These are phyloP conservation scores for Litchi chinensis DNA, from an alignment of 345 rosid species.

Conservation along the genomic window DNA sequence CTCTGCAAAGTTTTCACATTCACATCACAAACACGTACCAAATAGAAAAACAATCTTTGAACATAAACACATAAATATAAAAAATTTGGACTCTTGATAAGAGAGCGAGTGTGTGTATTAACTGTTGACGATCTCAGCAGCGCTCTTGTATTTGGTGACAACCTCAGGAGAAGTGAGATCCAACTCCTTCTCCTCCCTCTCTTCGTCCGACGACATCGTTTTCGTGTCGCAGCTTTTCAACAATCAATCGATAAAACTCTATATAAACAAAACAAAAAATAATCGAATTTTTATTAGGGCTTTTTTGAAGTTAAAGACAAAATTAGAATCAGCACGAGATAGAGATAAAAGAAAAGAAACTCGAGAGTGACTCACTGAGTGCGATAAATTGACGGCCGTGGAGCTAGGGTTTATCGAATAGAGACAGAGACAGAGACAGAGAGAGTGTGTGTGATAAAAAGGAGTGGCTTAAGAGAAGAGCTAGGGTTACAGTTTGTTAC, in stretches of 20 bases:
- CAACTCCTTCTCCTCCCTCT: conserved; percentile 95
- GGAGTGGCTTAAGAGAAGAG: conserved; percentile 4
- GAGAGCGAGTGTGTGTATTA: conserved; percentile 16
- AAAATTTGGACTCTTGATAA: not conserved
- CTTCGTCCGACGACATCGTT: conserved; percentile 99
- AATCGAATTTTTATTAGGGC: not conserved
- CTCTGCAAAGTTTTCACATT: conserved; percentile 49
- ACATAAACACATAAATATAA: not conserved
- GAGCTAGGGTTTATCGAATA: conserved; percentile 12
- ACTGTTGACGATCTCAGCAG: conserved; percentile 97
- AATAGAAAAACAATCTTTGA: not conserved
- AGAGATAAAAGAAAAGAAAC: not conserved
- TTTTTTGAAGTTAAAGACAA: not conserved
- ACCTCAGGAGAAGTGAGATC: conserved; percentile 93
- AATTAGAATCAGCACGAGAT: not conserved
- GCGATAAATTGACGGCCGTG: not conserved
- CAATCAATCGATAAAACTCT: conserved; percentile 1
- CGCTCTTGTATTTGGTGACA: conserved; percentile 93
- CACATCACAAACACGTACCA: not conserved
- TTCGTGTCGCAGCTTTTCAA: conserved; percentile 21
- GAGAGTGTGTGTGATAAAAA: not conserved
- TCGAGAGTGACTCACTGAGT: conserved; percentile 4
- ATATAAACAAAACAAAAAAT: not conserved
- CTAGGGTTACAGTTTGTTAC: conserved; percentile 10
- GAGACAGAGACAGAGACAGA: not conserved